These are phyloP conservation scores for Colletotrichum tabaci DNA, from an alignment of 2,329 filamentous ascomycete genomes.

Conservation along the genomic window DNA sequence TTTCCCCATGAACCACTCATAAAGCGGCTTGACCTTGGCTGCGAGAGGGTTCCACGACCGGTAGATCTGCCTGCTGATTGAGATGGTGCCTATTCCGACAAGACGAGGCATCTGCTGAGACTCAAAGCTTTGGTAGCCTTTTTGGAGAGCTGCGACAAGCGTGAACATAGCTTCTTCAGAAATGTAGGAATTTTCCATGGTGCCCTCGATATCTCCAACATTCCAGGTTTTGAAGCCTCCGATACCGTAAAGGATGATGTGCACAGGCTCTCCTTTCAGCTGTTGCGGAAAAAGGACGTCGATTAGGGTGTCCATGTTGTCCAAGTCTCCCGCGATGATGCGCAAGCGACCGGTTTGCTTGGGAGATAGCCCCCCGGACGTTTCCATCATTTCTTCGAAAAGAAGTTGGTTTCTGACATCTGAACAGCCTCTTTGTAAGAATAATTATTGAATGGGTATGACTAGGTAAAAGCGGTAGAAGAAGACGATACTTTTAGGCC, in stretches of 20 bases:
- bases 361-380: background rate
- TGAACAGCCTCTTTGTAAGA: background rate
- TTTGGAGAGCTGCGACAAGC: background rate
- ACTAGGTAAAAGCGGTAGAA: too few relatives aligned
- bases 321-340: constrained; percentile 7
- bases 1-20: constrained; percentile 8
- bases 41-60: background rate
- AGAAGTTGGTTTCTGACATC: background rate
- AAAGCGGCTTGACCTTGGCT: background rate
- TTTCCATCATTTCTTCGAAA: background rate
- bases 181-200: constrained; percentile 1
- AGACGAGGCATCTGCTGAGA: constrained; percentile 1
- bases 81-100: constrained; percentile 10
- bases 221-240: constrained; percentile 18
- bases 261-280: constrained; percentile 7
- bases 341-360: background rate
- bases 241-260: constrained; percentile 22
- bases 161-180: background rate
- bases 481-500: background rate
- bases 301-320: background rate
- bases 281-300: constrained; percentile 7
- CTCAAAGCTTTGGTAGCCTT: background rate
- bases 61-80: constrained; percentile 6
- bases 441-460: background rate
- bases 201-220: background rate